Evolutionary conservation across 1,284 basidiomycete species (phyloP), one percentile per base, ranked within the genome.

Genomic region (Earliella scabrosa): DNA sequence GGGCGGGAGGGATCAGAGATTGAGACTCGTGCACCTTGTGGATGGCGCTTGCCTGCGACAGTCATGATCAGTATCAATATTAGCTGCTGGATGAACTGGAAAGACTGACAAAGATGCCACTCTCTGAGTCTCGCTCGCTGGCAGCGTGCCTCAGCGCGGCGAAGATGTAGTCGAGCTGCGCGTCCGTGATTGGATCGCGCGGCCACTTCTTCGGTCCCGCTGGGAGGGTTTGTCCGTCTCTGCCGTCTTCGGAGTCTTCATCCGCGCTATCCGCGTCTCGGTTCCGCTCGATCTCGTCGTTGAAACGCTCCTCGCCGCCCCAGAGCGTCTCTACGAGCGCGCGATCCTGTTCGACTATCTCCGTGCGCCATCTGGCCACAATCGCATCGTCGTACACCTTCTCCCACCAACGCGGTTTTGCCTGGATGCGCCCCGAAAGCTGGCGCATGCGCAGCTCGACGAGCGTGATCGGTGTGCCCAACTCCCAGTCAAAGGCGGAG

Each of bases 91-190:
- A n/a, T n/a, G n/a, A n/a, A 5, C n/a, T n/a, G 39, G 5, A 4
- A 44, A 20, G 11, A 14, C 53, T 39, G 9, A 59, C 72, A 58
- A 70, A 74, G 77, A 50, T 50, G 3, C 48, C 34, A 7, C 14
- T 45, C n/a, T 34, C 27, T 10, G 9, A 8, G 18, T 44, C 41
- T 2, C 16, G 3, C 34, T 32, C n/a, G 8, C n/a, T 7, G 14
- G 53, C 41, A 8, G 13, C 21, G 29, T 50, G 39, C 23, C 18
- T 23, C 14, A 55, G 36, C 23, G 45, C 47, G 40, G 43, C 53
- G 23, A 55, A 38, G 35, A 55, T 20, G 47, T 55, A 55, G 36
- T 55, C 48, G 14, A 55, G 47, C 36, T 55, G 53, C 2, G 48
- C 48, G 1, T 44, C 16, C 14, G 47, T 55, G 5, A 55, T 23